Percentiles rank a stretch among this genome's conserved stretches.
Evolutionary conservation across 1,139 yeast species (phyloP).

Genomic region (Debaryomycetaceae sp.): DNA sequence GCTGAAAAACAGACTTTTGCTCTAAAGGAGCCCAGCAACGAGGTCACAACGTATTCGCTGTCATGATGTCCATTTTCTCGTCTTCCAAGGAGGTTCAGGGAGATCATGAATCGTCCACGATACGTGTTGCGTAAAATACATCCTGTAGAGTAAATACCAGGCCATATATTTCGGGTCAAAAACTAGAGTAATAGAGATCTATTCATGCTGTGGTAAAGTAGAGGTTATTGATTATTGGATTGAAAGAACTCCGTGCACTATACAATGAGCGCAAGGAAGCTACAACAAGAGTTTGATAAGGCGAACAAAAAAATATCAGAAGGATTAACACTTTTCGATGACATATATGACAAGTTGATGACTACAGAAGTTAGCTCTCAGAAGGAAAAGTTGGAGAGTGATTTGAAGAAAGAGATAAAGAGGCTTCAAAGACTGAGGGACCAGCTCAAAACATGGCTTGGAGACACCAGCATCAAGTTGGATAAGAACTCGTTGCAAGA

Average conservation of each 20-base stretch:
- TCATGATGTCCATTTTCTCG: no score
- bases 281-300: constrained; percentile 83
- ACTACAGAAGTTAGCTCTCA: constrained; percentile 82
- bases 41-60: no score
- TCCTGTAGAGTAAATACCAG: neutral
- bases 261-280: constrained; percentile 44
- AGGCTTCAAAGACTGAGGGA: constrained; percentile 92
- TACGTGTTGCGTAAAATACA: neutral
- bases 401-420: constrained; percentile 92
- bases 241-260: neutral
- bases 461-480: constrained; percentile 89
- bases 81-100: no score
- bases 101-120: no score
- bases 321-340: constrained; percentile 87
- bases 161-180: neutral
- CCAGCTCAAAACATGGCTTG: constrained; percentile 93
- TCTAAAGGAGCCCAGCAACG: no score
- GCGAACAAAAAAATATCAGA: constrained; percentile 92
- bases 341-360: constrained; percentile 80
- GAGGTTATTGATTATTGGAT: neutral
- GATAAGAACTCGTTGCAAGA: constrained; percentile 73
- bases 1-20: no score
- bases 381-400: constrained; percentile 91
- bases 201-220: neutral
- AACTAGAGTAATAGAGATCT: neutral